These are phyloP conservation scores for Gossypium trilobum DNA, from an alignment of 441 rosid genomes.

Conservation along the genomic window DNA sequence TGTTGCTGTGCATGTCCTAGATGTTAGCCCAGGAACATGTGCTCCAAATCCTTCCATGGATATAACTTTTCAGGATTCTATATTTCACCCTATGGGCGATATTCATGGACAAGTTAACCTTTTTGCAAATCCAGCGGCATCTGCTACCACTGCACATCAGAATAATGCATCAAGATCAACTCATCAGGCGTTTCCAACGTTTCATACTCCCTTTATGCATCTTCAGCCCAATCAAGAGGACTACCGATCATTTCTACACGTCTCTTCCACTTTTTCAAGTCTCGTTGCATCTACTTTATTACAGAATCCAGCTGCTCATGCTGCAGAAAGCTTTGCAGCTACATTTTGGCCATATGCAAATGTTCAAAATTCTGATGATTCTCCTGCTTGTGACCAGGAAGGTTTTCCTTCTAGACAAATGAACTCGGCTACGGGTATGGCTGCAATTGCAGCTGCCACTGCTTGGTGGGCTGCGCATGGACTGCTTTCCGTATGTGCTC, in stretches of 20 bases:
- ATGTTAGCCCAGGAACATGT: constrained; percentile 42
- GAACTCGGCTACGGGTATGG: constrained; percentile 53
- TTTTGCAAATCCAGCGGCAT: constrained; percentile 46
- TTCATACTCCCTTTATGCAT: constrained; percentile 41
- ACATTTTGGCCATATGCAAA: constrained; percentile 66
- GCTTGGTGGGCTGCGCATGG: constrained; percentile 99
- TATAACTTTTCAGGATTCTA: constrained; percentile 39
- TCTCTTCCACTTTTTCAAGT: constrained; percentile 74
- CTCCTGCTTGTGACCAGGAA: constrained; percentile 42
- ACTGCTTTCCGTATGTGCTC: constrained; percentile 69
- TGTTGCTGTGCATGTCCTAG: constrained; percentile 52
- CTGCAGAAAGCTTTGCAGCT: constrained; percentile 83
- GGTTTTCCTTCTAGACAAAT: constrained; percentile 34
- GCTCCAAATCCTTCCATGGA: constrained; percentile 38
- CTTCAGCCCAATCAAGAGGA: constrained; percentile 51
- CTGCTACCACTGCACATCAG: constrained; percentile 43
- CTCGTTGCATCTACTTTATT: constrained; percentile 66
- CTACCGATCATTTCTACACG: constrained; percentile 57
- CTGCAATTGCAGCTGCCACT: constrained; percentile 78
- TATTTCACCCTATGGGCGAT: constrained; percentile 46
- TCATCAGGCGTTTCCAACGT: constrained; percentile 46
- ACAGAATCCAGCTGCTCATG: constrained; percentile 86
- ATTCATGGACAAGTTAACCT: constrained; percentile 33
- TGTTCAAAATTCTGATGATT: constrained; percentile 41
- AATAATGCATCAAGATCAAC: constrained; percentile 31